A percentile compares a stretch with the other conserved stretches of the same genome.
Evolutionary conservation across 176 grass and related monocot genomes (phyloP).

Genomic region (Zizania latifolia): DNA sequence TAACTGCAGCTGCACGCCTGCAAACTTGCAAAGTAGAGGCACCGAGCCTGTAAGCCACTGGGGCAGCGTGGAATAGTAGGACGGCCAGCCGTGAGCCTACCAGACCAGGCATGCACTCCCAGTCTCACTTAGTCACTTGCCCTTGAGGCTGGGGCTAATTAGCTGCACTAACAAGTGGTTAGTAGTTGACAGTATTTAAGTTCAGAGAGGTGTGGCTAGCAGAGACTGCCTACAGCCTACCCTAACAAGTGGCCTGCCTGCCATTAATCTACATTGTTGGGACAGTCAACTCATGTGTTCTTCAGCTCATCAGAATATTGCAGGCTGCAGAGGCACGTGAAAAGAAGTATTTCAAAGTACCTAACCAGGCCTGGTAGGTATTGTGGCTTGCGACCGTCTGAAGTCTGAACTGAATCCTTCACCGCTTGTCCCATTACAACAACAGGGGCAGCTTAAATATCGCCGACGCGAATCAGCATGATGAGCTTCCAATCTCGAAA

Average conservation of each 20-base stretch:
- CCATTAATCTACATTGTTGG: not conserved
- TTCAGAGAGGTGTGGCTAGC: conserved; percentile 8
- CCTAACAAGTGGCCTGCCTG: not conserved
- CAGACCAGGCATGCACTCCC: no score
- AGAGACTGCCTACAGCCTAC: not conserved
- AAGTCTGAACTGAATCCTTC: not conserved
- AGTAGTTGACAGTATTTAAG: conserved; percentile 4
- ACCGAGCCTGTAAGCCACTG: not conserved
- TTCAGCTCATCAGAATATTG: not conserved
- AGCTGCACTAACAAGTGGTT: conserved; percentile 18
- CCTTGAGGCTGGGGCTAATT: not conserved
- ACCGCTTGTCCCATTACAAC: conserved; percentile 7
- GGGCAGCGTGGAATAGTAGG: not conserved
- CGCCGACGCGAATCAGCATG: conserved; percentile 18
- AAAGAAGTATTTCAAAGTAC: conserved; percentile 8
- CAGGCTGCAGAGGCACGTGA: not conserved
- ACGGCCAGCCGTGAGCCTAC: no score
- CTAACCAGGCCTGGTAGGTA: not conserved
- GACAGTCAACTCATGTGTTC: conserved; percentile 1
- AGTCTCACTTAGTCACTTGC: no score
- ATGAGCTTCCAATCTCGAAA: conserved; percentile 27
- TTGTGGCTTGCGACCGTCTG: not conserved
- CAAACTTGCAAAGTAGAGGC: not conserved
- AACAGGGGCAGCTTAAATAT: not conserved
- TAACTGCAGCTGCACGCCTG: not conserved